Conservation (phyloP, 345 rosid species). For the Hibiscus trionum region DNA sequence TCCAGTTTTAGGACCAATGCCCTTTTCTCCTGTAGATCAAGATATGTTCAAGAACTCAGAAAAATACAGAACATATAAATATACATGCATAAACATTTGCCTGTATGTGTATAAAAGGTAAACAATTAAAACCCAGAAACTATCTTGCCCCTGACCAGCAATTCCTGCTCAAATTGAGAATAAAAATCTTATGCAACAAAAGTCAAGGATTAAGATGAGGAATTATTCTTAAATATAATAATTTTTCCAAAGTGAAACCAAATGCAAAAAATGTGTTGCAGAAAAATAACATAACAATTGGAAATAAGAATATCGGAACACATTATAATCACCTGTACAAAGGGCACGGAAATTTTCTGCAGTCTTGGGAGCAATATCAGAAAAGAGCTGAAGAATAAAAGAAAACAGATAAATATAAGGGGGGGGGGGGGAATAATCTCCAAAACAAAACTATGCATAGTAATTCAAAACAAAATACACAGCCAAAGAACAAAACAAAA, state of each 20-base stretch:
- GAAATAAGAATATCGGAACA: not conserved
- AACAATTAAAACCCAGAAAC: not conserved
- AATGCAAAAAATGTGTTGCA: not conserved
- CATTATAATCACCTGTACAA: constrained; percentile 58
- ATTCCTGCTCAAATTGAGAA: no score
- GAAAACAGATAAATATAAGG: no score
- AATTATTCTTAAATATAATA: no score
- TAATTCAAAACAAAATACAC: not conserved
- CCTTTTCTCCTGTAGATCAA: constrained; percentile 56
- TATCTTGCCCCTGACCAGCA: not conserved
- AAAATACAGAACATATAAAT: not conserved
- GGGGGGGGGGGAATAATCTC: not conserved
- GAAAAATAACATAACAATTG: not conserved
- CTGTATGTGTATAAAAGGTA: not conserved
- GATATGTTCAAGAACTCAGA: no score
- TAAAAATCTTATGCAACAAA: not conserved
- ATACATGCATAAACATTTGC: not conserved
- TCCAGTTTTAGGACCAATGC: constrained; percentile 73
- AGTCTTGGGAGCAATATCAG: constrained; percentile 75
- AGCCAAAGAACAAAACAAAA: no score
- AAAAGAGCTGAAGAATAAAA: constrained; percentile 51
- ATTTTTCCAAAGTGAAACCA: no score
- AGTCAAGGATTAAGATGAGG: no score
- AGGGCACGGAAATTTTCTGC: constrained; percentile 91
- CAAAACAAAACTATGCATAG: not conserved